These are phyloP conservation scores for Aspergillus bridgeri DNA, from an alignment of 495 filamentous ascomycete genomes.

Conservation along the genomic window DNA sequence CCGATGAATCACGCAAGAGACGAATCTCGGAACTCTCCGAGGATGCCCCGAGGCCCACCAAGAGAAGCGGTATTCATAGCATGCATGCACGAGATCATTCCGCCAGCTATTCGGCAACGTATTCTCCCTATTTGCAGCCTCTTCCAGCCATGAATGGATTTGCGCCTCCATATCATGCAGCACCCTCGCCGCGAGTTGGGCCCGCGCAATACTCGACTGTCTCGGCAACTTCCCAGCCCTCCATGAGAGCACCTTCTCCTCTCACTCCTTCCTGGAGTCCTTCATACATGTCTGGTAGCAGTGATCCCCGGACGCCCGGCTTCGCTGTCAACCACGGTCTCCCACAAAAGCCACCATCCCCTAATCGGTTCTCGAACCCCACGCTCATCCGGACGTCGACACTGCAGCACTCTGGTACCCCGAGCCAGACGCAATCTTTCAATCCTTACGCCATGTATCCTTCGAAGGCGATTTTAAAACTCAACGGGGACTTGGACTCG, in stretches of 20 bases:
- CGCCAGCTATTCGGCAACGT: conserved; percentile 39
- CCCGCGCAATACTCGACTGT: conserved; percentile 29
- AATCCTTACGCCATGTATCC: conserved; percentile 82
- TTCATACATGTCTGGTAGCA: conserved; percentile 31
- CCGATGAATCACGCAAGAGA: conserved; percentile 46
- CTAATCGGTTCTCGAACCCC: conserved; percentile 51
- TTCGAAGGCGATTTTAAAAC: conserved; percentile 79
- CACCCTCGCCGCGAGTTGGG: conserved; percentile 29
- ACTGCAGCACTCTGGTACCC: conserved; percentile 53
- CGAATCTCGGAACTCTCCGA: conserved; percentile 49
- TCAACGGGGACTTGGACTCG: conserved; percentile 74
- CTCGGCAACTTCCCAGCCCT: conserved; percentile 32
- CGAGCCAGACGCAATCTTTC: conserved; percentile 52
- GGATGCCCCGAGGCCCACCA: conserved; percentile 38
- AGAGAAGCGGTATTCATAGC: conserved; percentile 42
- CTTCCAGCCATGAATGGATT: conserved; percentile 34
- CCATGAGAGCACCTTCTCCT: conserved; percentile 40
- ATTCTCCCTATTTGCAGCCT: conserved; percentile 44
- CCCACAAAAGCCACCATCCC: conserved; percentile 38
- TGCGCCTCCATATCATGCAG: conserved; percentile 27
- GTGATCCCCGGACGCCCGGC: conserved; percentile 28
- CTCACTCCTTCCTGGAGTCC: conserved; percentile 46
- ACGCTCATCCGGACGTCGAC: conserved; percentile 83
- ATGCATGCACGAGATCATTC: conserved; percentile 38
- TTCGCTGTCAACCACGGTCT: conserved; percentile 31